Evolutionary conservation across 2,329 filamentous ascomycete genomes (phyloP).

Genomic region (Fusarium lyarnte): DNA sequence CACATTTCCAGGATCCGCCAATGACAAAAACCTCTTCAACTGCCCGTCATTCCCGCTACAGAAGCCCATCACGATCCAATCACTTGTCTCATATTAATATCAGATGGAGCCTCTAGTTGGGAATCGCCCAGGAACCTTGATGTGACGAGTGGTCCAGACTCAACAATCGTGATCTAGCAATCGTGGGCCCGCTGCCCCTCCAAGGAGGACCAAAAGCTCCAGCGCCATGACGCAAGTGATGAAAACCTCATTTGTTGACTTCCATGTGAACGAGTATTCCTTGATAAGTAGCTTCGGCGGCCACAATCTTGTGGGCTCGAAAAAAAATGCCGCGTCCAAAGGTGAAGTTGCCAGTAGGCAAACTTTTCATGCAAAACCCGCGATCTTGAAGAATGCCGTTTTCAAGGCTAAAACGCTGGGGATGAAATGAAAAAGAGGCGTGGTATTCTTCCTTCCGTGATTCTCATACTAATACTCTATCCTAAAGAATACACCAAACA

Average conservation of each 20-base stretch:
- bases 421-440: neutral
- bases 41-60: constrained; percentile 25
- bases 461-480: neutral
- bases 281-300: neutral
- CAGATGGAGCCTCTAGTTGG: constrained; percentile 22
- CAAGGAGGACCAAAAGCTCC: constrained; percentile 25
- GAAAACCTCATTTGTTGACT: neutral
- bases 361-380: neutral
- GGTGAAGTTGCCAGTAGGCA: neutral
- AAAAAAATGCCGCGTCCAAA: neutral
- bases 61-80: constrained; percentile 34
- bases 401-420: neutral
- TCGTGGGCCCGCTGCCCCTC: constrained; percentile 13
- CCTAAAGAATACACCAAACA: neutral
- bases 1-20: constrained; percentile 16
- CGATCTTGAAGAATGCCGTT: neutral
- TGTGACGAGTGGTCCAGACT: constrained; percentile 17
- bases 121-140: constrained; percentile 29
- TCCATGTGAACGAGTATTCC: neutral
- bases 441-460: constrained; percentile 6
- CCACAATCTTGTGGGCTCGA: neutral
- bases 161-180: constrained; percentile 32
- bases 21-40: constrained; percentile 17
- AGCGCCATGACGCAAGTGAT: constrained; percentile 21
- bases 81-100: constrained; percentile 29